Evolutionary conservation across 2,329 filamentous ascomycete genomes (phyloP), one percentile per base, ranked within the genome.

Genomic region (Fusarium acutatum): DNA sequence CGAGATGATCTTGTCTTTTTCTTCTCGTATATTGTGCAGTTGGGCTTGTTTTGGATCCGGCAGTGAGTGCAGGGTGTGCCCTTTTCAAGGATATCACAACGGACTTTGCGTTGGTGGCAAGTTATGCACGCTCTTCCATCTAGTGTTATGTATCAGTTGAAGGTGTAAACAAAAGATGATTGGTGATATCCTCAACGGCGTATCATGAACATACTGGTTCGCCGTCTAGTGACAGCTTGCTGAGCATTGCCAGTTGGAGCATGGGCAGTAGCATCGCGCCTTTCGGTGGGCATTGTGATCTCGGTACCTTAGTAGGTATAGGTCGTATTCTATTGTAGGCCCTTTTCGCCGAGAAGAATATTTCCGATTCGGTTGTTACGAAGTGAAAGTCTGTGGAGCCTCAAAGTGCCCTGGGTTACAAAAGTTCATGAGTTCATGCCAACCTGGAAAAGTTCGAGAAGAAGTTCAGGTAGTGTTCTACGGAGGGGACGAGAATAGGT

Each of bases 91-190:
- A 87, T 83, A 77, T 88, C 86, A 69, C 86, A 88, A 68, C 85
- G 84, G 56, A 88, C 83, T 76, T 88, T 88, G 64, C 86, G 83
- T 56, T 83, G 84, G 77, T 88, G 86, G 60, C 86, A 88, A 67
- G 83, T 81, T 44, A 85, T 78, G 67, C 86, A 88, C 40, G 86
- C 86, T 69, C 79, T 79, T 49, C 81, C 80, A 40, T 82, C 81
- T 82, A 53, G 20, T 22, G 14, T 24, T 49, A 35, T 28, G 32
- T 34, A 30, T 56, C 30, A 58, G 59, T 41, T 22, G 12, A 49
- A 56, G 15, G 32, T 35, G 49, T 18, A 30, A 24, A 26, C 22
- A 38, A 43, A 37, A 28, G 28, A 37, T 22, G 24, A 37, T 38
- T 35, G 26, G 11, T 28, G 20, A 17, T n/a, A 30, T 54, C 15